phyloP scores from a whole-genome alignment of 2,329 filamentous ascomycete genomes.

The Leptographium lundbergii region DNA sequence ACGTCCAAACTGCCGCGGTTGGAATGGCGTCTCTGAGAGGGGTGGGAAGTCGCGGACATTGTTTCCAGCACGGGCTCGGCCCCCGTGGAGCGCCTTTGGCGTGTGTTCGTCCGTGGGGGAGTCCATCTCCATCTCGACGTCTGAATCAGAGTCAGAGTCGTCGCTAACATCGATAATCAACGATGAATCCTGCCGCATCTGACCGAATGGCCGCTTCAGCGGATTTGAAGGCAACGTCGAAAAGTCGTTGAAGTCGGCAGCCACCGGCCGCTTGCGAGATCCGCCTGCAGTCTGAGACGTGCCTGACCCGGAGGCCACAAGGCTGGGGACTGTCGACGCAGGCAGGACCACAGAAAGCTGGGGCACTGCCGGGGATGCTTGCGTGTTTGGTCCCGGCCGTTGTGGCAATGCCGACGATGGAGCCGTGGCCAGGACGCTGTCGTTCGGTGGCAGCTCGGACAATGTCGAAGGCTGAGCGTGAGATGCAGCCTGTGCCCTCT shows the following conservation, averaged over 20 bases:
- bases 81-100: slow-evolving; percentile 16
- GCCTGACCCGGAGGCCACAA: background rate
- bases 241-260: slow-evolving; percentile 57
- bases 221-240: slow-evolving; percentile 19
- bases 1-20: slow-evolving; percentile 26
- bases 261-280: slow-evolving; percentile 36
- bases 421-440: background rate
- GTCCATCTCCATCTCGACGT: slow-evolving; percentile 56
- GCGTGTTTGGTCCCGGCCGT: background rate
- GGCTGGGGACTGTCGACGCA: background rate
- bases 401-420: background rate
- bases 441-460: background rate
- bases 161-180: slow-evolving; percentile 83
- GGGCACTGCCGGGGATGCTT: background rate
- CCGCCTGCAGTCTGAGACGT: background rate
- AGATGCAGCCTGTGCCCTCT: slow-evolving; percentile 26
- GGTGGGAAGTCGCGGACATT: slow-evolving; percentile 33
- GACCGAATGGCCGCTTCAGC: slow-evolving; percentile 50
- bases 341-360: background rate
- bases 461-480: background rate
- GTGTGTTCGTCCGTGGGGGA: slow-evolving; percentile 33
- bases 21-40: slow-evolving; percentile 22
- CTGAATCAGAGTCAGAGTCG: slow-evolving; percentile 45
- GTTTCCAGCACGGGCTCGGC: slow-evolving; percentile 20
- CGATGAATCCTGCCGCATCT: slow-evolving; percentile 43